Evolutionary conservation across 1,139 yeast genomes (phyloP), one percentile per base, ranked within the genome.

Genomic region (Kluyveromyces sp.): DNA sequence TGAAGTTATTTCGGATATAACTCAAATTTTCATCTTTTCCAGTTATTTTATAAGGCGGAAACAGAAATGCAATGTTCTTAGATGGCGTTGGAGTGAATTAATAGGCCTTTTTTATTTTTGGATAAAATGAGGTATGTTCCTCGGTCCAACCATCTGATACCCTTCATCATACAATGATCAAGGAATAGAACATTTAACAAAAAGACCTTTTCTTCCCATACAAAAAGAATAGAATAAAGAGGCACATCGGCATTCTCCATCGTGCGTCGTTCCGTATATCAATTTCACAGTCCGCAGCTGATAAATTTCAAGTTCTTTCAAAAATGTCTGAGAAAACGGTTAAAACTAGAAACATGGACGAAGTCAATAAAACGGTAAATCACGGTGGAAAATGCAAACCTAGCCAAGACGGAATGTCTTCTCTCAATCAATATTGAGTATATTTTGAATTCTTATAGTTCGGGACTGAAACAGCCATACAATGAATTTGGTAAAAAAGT

Each of bases 31-130:
- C n/a, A 12, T 18, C 25, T 15, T 36, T 36, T 36, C 39, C 33
- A 36, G 20, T 26, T 25, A 25, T 36, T 25, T 36, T 35, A 25
- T 11, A 35, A 35, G 38, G 38, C 30, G 30, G 38, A 35, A 35
- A 35, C 9, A 30, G 33, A 30, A 30, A 30, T 12, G 12, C 33
- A 4, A 7, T 30, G 33, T 22, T 22, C 26, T 22, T 22, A 22
- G 8, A 9, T n/a, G n/a, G n/a, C n/a, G 26, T 22, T 22, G 26
- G 26, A 22, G 8, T 6, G 26, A 22, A 22, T 9, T 6, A 9
- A 9, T 22, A n/a, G n/a, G n/a, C n/a, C n/a, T n/a, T n/a, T n/a
- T n/a, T n/a, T n/a, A n/a, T n/a, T n/a, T n/a, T n/a, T n/a, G n/a
- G n/a, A 22, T 6, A 22, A 22, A 22, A 22, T 22, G 26, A 22